Evolutionary conservation across 140 eudicot genomes (phyloP).

Genomic region (Ambrosia hybrid): DNA sequence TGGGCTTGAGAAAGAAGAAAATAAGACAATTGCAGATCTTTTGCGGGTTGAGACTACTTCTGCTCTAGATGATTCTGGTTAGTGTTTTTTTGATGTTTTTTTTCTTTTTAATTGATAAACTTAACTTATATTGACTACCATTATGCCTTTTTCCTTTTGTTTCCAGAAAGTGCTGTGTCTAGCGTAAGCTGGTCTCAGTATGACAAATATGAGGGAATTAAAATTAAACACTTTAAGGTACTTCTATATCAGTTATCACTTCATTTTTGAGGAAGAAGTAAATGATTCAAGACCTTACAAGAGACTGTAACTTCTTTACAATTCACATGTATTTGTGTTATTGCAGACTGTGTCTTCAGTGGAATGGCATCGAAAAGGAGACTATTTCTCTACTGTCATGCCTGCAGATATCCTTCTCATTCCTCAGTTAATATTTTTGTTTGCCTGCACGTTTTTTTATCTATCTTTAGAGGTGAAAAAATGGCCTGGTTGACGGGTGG

Average conservation of each 20-base stretch:
- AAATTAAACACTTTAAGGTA: constrained; percentile 91
- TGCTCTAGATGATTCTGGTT: constrained; percentile 71
- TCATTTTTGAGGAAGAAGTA: neutral
- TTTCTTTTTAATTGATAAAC: neutral
- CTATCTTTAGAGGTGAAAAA: neutral
- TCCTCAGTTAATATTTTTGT: constrained; percentile 4
- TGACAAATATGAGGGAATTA: constrained; percentile 70
- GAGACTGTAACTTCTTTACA: neutral
- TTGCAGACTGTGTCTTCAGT: constrained; percentile 84
- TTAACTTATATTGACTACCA: neutral
- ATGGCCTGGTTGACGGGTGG: too few relatives aligned
- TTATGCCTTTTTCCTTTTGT: neutral
- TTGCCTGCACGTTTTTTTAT: neutral
- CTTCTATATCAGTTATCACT: neutral
- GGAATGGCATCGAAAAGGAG: constrained; percentile 99
- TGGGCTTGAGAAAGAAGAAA: constrained; percentile 62
- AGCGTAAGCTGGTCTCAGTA: constrained; percentile 67
- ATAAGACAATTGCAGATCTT: constrained; percentile 59
- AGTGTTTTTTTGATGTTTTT: constrained; percentile 18
- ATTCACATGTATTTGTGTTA: constrained; percentile 19
- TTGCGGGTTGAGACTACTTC: constrained; percentile 54
- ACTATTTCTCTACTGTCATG: constrained; percentile 90
- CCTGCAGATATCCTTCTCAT: constrained; percentile 90
- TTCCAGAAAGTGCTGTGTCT: constrained; percentile 49
- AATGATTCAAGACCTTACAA: neutral